These are phyloP conservation scores for Avicennia marina DNA, from an alignment of 257 asterid genomes.

Conservation along the genomic window DNA sequence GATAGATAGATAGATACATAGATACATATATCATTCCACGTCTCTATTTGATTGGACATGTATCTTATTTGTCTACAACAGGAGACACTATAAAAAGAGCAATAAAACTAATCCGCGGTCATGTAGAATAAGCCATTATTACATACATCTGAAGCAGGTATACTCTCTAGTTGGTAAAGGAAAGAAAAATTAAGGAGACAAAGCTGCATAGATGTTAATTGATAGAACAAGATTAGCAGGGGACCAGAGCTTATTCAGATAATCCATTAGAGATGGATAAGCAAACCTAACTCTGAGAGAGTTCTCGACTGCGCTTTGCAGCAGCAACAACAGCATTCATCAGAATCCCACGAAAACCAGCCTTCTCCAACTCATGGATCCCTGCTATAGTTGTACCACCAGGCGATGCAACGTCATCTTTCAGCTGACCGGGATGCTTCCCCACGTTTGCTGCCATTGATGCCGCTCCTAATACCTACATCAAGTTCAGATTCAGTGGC, in stretches of 20 bases:
- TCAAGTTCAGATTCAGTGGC: background rate
- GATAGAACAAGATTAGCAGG: background rate
- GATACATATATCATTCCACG: no score
- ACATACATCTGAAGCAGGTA: no score
- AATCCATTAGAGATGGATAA: background rate
- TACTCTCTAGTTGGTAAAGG: no score
- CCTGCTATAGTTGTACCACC: constrained; percentile 95
- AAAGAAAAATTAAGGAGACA: no score
- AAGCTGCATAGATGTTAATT: no score
- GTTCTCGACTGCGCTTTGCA: constrained; percentile 74
- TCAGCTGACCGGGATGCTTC: constrained; percentile 91
- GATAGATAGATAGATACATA: no score
- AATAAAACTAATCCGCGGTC: no score
- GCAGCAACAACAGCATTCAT: constrained; percentile 98
- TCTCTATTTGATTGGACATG: no score
- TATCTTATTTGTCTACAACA: no score
- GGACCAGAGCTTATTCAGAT: background rate
- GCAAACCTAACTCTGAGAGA: constrained; percentile 44
- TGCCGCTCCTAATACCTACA: constrained; percentile 93
- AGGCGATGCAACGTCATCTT: constrained; percentile 95
- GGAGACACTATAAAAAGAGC: no score
- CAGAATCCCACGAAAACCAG: constrained; percentile 78
- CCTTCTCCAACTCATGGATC: constrained; percentile 81
- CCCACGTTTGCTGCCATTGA: constrained; percentile 55
- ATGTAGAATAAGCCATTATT: no score